Conservation (phyloP, 2,329 filamentous ascomycete genomes). For the Monosporascus ibericus region DNA sequence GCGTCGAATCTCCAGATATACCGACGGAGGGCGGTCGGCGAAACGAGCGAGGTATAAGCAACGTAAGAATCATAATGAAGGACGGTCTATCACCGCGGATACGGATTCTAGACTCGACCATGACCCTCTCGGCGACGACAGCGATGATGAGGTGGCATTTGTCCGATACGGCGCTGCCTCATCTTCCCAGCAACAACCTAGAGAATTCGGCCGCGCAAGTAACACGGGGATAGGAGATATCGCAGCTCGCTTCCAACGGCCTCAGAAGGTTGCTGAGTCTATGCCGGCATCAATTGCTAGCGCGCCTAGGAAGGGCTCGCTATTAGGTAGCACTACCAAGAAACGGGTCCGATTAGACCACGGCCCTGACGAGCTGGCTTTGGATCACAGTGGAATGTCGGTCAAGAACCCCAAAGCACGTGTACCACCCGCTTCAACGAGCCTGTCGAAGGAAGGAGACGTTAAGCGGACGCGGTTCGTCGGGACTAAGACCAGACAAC, state of each 20-base stretch:
- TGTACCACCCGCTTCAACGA: conserved; percentile 8
- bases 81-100: neutral
- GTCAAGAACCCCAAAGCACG: conserved; percentile 8
- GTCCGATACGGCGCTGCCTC: neutral
- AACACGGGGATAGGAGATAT: neutral
- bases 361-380: conserved; percentile 17
- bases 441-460: conserved; percentile 17
- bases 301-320: neutral
- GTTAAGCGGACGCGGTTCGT: conserved; percentile 15
- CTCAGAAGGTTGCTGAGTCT: neutral
- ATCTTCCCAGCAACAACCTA: neutral
- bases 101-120: conserved; percentile 2
- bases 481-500: neutral
- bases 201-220: neutral
- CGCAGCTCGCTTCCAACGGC: neutral
- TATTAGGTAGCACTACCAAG: neutral
- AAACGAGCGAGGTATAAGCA: conserved; percentile 2
- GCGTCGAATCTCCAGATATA: conserved; percentile 1
- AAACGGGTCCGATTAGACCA: neutral
- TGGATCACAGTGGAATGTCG: conserved; percentile 8
- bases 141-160: conserved; percentile 8
- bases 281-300: too few species aligned
- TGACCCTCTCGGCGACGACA: neutral
- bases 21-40: neutral
- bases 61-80: neutral